phyloP scores from a whole-genome alignment of 805 yeast genomes.

The Saccharomycopsis guyanensis region DNA sequence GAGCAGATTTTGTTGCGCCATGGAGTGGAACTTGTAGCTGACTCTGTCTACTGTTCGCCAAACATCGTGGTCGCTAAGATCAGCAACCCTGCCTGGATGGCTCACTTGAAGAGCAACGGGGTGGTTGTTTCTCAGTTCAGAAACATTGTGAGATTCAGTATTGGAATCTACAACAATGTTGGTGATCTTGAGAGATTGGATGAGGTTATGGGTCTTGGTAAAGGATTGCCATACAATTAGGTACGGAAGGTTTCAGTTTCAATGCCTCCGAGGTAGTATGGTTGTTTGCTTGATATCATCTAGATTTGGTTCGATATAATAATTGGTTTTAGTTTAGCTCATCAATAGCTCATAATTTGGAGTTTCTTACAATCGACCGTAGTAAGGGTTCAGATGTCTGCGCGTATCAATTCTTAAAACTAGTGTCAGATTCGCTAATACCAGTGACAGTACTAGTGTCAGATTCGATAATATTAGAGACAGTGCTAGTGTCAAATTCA shows the following conservation, averaged over 20 bases:
- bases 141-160: constrained; percentile 17
- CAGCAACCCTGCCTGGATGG: constrained; percentile 18
- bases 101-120: constrained; percentile 12
- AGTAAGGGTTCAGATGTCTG: too few relatives aligned
- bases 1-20: constrained; percentile 5
- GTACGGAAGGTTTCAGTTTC: too few relatives aligned
- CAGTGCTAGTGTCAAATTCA: too few relatives aligned
- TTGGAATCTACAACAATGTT: constrained; percentile 17
- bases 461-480: too few relatives aligned
- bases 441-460: too few relatives aligned
- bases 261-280: background rate
- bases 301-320: too few relatives aligned
- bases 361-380: too few relatives aligned
- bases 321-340: too few relatives aligned
- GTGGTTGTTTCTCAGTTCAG: constrained; percentile 18
- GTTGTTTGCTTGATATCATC: background rate
- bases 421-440: too few relatives aligned
- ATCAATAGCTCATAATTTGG: too few relatives aligned
- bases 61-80: constrained; percentile 17
- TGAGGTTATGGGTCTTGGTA: constrained; percentile 1
- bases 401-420: too few relatives aligned
- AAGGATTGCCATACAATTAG: constrained; percentile 2
- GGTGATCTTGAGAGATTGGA: constrained; percentile 15
- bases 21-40: constrained; percentile 5
- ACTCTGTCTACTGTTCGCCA: background rate